Base-by-base conservation (phyloP, 805 yeast genomes). In the Cyberlindnera nakhonratchasimensis region DNA sequence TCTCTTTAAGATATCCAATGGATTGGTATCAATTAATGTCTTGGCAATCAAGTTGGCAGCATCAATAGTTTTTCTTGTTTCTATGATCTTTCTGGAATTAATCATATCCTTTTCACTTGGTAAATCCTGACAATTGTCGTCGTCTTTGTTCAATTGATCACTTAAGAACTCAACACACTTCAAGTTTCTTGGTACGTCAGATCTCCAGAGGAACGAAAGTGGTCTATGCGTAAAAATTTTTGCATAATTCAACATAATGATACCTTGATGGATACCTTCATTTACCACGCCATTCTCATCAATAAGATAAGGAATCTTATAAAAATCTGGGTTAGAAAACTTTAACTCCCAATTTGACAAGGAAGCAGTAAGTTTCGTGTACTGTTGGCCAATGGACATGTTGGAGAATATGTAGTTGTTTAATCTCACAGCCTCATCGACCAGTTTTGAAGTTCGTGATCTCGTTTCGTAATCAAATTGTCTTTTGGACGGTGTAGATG, bases 171-270 rank as follows among this genome's bases (percentile, higher is more conserved):
- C 61, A 19, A 55, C 58, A 45, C 72, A 68, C 43, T 60, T 60
- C 16, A 73, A 64, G 37, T 64, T 65, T 41, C 63, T 66, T 5
- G 76, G 71, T 16, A 68, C 58, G 47, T 70, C 74, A 1, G 72
- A 67, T 52, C 74, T 67, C 78, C 78, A 75, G 4, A 74, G 58
- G 52, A 67, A 73, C 9, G 79, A 74, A 42, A 75, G 66, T 3
- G 80, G 80, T 43, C 80, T 55, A 54, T 75, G 78, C 4, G 75
- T 71, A 48, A 74, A 75, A n/a, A 75, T 72, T 47, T 71, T 72
- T 1, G 80, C 78, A 55, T 75, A 75, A 43, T 70, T 71, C 39
- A 70, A 61, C 55, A 75, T 55, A 42, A 74, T 61, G 9, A 71
- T 62, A 2, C 78, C 67, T 49, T 75, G 79, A 40, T 73, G 77